Evolutionary conservation across 257 asterid species (phyloP), one percentile per base, ranked within the genome.

Genomic region (Gentiana straminea): DNA sequence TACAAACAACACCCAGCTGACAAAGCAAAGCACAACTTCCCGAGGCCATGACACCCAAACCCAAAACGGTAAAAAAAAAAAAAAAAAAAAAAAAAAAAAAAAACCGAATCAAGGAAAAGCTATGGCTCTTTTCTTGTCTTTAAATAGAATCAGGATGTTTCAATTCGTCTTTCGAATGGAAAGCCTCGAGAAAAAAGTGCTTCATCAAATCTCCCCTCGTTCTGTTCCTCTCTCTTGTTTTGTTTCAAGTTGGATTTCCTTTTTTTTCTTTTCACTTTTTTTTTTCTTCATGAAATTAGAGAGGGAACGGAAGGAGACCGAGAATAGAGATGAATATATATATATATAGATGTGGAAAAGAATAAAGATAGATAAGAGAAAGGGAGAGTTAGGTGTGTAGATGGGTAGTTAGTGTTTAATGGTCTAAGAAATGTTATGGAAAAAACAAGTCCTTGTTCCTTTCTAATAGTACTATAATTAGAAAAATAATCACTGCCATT

Each of bases 31-130:
- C 49, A 53, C 49, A 55, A 33, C 47, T 24, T 33, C 6, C 36
- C 13, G 71, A 59, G 37, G 60, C 71, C 71, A 66, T 66, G 11
- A 43, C 33, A 65, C 12, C 66, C 33, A 10, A 48, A 53, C 10
- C n/a, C 15, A 24, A 24, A 24, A 24, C 24, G 24, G 24, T 24
- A 24, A 24, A 24, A 24, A 24, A 24, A 24, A 24, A n/a, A n/a
- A n/a, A n/a, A n/a, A n/a, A n/a, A n/a, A n/a, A n/a, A n/a, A n/a
- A n/a, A n/a, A n/a, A 24, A 24, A 24, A 24, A 24, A 24, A 24
- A 24, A 24, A 24, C 24, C 24, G 24, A 24, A 46, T 35, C 32
- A 33, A 46, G 47, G 13, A 3, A 10, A 15, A 41, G 47, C 9
- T 6, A 36, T 3, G 4, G 2, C 1, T 45, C 2, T n/a, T 34